Conservation (phyloP, 129 eudicot genomes). For the Chrysanthemum makinoi region DNA sequence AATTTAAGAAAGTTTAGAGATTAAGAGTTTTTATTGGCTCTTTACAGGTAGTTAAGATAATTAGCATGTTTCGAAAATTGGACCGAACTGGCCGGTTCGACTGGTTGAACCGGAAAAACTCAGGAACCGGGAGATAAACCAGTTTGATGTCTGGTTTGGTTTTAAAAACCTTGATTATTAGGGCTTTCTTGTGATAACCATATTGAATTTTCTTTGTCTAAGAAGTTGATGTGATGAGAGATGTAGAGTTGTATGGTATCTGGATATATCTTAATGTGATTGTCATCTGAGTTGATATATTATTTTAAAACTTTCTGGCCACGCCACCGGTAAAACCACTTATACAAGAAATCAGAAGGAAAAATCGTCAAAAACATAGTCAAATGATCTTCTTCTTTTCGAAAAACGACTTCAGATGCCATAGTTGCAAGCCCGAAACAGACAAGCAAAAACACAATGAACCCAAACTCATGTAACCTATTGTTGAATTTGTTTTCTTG, state of each 20-base stretch:
- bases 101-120: no score
- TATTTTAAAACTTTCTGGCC: background rate
- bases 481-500: constrained; percentile 58
- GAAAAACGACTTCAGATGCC: background rate
- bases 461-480: constrained; percentile 63
- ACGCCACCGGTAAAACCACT: background rate
- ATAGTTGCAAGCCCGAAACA: constrained; percentile 54
- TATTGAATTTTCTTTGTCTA: background rate
- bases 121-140: no score
- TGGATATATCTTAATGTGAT: background rate
- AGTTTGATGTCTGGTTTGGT: no score
- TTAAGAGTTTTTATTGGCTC: no score
- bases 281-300: background rate
- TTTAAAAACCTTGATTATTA: no score
- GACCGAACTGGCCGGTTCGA: no score
- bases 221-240: background rate
- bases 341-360: background rate
- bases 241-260: background rate
- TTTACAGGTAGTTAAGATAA: no score
- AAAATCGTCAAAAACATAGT: background rate
- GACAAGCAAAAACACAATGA: constrained; percentile 57
- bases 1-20: no score
- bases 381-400: constrained; percentile 1
- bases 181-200: no score
- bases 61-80: no score